Evolutionary conservation across 73 alveolate species (phyloP).

Genomic region (Uronychia setigera): DNA sequence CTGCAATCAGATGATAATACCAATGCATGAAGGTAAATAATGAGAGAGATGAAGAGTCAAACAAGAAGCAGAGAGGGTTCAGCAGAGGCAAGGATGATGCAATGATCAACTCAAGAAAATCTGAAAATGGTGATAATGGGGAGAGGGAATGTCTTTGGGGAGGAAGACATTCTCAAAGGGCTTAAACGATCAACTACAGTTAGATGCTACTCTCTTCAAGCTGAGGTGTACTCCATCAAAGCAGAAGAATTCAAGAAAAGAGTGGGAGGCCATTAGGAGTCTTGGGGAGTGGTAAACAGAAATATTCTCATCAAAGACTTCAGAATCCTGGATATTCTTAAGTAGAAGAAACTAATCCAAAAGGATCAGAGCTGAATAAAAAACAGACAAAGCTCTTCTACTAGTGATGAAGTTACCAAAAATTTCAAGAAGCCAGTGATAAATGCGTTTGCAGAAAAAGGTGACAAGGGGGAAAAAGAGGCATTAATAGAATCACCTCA

Average conservation of each 20-base stretch:
- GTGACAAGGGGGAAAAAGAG: too few species aligned
- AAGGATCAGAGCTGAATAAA: too few species aligned
- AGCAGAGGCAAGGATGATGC: constrained; percentile 8
- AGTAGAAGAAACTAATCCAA: neutral
- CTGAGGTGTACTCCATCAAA: constrained; percentile 22
- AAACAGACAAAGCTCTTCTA: too few species aligned
- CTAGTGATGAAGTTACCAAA: too few species aligned
- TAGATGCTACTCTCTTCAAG: constrained; percentile 34
- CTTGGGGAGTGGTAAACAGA: neutral
- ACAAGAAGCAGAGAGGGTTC: too few species aligned
- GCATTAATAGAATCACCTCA: too few species aligned
- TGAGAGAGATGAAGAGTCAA: neutral
- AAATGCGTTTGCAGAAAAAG: neutral
- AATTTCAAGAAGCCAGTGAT: too few species aligned
- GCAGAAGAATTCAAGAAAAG: neutral
- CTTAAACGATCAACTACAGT: constrained; percentile 19
- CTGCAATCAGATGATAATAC: neutral
- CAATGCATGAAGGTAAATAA: neutral
- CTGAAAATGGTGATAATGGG: constrained; percentile 19
- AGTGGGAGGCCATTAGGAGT: neutral
- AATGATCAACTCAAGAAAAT: constrained; percentile 10
- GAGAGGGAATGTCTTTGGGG: constrained; percentile 33
- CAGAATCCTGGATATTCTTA: neutral
- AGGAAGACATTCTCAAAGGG: constrained; percentile 38
- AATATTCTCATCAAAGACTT: neutral